phyloP scores from a whole-genome alignment of 495 filamentous ascomycete species.

The Neurospora sp. region DNA sequence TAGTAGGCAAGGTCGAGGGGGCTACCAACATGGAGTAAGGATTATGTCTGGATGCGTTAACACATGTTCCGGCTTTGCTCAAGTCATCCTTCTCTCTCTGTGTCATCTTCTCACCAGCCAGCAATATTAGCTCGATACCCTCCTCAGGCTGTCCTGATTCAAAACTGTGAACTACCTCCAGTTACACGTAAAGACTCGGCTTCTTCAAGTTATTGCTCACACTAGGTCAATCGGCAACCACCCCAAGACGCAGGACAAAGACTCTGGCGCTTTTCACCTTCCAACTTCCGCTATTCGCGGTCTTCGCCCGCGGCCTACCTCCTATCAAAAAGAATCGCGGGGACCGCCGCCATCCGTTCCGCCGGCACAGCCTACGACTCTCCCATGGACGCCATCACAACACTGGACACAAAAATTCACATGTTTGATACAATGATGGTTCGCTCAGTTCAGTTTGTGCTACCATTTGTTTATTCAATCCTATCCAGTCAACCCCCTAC shows the following conservation, averaged over 20 bases:
- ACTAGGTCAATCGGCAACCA: not conserved
- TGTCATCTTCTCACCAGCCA: not conserved
- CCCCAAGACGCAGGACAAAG: not conserved
- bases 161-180: not conserved
- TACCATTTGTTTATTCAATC: not conserved
- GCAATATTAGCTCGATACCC: not conserved
- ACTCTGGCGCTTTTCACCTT: no score
- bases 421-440: not conserved
- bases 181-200: not conserved
- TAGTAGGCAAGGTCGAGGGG: conserved; percentile 69
- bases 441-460: not conserved
- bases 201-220: not conserved
- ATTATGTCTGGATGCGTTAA: not conserved
- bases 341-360: not conserved
- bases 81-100: not conserved
- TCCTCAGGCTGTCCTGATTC: not conserved
- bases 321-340: no score
- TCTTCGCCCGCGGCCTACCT: no score
- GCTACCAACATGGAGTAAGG: conserved; percentile 36
- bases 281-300: no score
- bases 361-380: not conserved
- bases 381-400: not conserved
- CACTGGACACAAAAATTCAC: not conserved
- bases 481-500: not conserved
- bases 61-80: not conserved